Evolutionary conservation across 108 stramenopile genomes (phyloP), one percentile per base, ranked within the genome.

Genomic region (Nannochloropsis oceanica): DNA sequence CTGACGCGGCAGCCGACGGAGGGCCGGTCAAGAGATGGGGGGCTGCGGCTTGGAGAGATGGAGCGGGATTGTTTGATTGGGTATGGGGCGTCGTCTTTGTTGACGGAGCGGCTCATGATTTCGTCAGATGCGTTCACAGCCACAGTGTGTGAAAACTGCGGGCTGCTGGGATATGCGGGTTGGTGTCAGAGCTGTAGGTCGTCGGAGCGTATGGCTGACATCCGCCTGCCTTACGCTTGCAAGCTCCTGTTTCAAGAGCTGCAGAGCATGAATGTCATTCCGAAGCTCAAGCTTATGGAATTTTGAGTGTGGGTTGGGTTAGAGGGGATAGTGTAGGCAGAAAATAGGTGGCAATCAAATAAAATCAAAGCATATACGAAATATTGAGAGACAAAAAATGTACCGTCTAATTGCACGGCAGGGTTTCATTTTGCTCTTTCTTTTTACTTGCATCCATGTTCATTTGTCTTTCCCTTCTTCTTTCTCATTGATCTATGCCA

Each of bases 21-120:
- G 92, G 99, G 99, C 25, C 90, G 99, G 43, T 95, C 96, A 18
- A 94, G 99, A 18, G 89, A 99, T 86, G 99, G 99, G 81, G 99
- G 99, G 25, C 93, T 99, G 27, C 96, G 99, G 10, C 91, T 99
- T 26, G 99, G 99, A 44, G 97, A 99, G 89, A 93, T 93, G 92
- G 93, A 93, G 86, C 94, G 99, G 20, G 99, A 99, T 89, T 99
- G 99, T 89, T 90, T 99, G 22, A 99, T 99, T 90, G 97, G 96
- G 96, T 97, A 99, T 89, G 99, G 99, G n/a, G 97, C 98, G n/a
- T 93, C 94, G 80, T 98, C 97, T 86, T 91, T 99, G 12, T 95
- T 99, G 83, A 99, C 97, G 94, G 99, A 99, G 91, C 93, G 99
- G 26, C 94, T 99, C 24, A 99, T 99, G 98, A 95, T 98, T 87